A percentile compares a stretch with the other conserved stretches of the same genome.
These are phyloP conservation scores for Lagenidium sp. DNA, from an alignment of 352 stramenopile species.

Conservation along the genomic window DNA sequence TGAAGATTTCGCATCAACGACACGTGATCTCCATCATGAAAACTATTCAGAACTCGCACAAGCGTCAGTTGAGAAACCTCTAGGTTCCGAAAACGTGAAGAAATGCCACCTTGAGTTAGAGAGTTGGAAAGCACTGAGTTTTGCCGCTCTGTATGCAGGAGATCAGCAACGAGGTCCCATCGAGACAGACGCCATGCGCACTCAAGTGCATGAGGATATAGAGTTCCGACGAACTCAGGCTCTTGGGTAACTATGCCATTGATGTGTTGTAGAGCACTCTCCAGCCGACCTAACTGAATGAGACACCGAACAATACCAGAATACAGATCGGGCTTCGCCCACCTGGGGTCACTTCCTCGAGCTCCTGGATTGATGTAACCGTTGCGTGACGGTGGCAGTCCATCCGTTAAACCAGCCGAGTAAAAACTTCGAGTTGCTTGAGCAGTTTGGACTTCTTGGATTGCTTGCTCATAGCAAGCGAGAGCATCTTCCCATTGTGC, in stretches of 20 bases:
- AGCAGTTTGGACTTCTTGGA: conserved; percentile 25
- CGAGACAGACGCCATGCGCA: conserved; percentile 81
- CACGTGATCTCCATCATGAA: conserved; percentile 44
- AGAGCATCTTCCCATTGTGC: conserved; percentile 36
- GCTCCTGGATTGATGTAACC: too few relatives aligned
- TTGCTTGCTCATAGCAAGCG: conserved; percentile 35
- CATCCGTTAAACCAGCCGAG: conserved; percentile 7
- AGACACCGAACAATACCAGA: conserved; percentile 74
- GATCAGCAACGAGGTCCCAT: conserved; percentile 69
- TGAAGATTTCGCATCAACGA: conserved; percentile 53
- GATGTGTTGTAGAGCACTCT: conserved; percentile 82
- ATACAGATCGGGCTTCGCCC: conserved; percentile 68
- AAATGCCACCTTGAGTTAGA: conserved; percentile 18
- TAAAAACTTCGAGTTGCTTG: conserved; percentile 12
- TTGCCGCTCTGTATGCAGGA: conserved; percentile 70
- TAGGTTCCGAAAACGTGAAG: conserved; percentile 44
- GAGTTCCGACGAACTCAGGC: conserved; percentile 60
- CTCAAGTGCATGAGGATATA: conserved; percentile 78
- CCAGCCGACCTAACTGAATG: conserved; percentile 76
- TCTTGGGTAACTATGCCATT: conserved; percentile 79
- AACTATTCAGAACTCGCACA: conserved; percentile 72
- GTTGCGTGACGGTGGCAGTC: too few relatives aligned
- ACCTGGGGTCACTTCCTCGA: conserved; percentile 48
- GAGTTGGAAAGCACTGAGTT: conserved; percentile 36
- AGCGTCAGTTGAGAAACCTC: conserved; percentile 69